phyloP scores from a whole-genome alignment of 148 eudicot species.

The Spergularia marina region DNA sequence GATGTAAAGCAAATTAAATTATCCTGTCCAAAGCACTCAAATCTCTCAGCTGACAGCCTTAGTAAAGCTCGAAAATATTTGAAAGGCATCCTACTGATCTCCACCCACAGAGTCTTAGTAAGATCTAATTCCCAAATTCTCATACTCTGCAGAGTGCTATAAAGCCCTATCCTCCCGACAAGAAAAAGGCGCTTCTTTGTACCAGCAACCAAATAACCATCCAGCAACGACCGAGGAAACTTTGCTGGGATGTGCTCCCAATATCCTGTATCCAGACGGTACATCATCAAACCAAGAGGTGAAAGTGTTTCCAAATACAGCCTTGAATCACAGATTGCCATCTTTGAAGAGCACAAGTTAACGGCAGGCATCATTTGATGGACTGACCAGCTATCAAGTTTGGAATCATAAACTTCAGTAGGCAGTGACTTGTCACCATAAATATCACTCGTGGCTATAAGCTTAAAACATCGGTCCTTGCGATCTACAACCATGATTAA shows the following conservation, averaged over 20 bases:
- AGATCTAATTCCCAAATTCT: conserved; percentile 98
- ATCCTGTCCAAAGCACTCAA: conserved; percentile 96
- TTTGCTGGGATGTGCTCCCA: conserved; percentile 99
- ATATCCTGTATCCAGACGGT: conserved; percentile 72
- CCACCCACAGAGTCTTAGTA: conserved; percentile 68
- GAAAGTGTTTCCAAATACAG: conserved; percentile 92
- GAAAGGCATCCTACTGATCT: conserved; percentile 90
- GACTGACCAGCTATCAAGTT: conserved; percentile 67
- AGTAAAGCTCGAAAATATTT: conserved; percentile 75
- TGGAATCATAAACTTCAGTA: conserved; percentile 92
- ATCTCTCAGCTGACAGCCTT: conserved; percentile 91
- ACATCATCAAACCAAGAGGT: conserved; percentile 95
- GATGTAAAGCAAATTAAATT: conserved; percentile 92
- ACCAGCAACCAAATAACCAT: conserved; percentile 92
- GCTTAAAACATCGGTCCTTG: conserved; percentile 63
- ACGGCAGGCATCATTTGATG: conserved; percentile 95
- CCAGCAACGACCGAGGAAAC: conserved; percentile 86
- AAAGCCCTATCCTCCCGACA: conserved; percentile 92
- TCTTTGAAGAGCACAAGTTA: conserved; percentile 89
- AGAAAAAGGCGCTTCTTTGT: conserved; percentile 74
- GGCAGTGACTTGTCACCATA: conserved; percentile 86
- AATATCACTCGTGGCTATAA: conserved; percentile 87
- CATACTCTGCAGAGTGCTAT: conserved; percentile 91
- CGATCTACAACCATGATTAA: conserved; percentile 86
- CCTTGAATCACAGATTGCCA: conserved; percentile 94